These are phyloP conservation scores for Colletotrichum falcatum DNA, from an alignment of 2,329 filamentous ascomycete genomes.

Conservation along the genomic window DNA sequence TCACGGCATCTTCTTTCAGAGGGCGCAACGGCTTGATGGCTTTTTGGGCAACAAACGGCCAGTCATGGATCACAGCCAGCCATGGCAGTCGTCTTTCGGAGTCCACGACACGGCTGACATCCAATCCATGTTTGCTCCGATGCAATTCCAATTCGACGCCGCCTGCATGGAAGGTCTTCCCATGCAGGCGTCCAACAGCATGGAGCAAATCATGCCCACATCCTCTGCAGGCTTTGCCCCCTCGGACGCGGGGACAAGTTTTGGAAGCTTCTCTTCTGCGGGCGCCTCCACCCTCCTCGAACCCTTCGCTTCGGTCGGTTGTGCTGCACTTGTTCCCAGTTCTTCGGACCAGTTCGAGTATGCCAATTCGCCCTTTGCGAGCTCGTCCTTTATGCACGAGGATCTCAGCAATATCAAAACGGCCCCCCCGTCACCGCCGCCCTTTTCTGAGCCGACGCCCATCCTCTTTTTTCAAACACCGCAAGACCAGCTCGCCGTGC, in stretches of 20 bases:
- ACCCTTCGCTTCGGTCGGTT: constrained; percentile 27
- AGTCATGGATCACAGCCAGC: constrained; percentile 29
- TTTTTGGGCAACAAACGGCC: constrained; percentile 28
- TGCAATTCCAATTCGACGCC: constrained; percentile 27
- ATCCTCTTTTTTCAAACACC: constrained; percentile 24
- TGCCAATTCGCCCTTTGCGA: constrained; percentile 22
- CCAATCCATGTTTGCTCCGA: constrained; percentile 39
- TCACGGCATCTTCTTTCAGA: constrained; percentile 26
- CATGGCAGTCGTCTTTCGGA: constrained; percentile 20
- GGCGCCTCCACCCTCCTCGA: constrained; percentile 26
- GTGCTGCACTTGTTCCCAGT: constrained; percentile 16
- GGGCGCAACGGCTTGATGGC: constrained; percentile 25
- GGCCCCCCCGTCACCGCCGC: constrained; percentile 18
- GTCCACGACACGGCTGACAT: constrained; percentile 25
- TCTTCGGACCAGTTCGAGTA: constrained; percentile 31
- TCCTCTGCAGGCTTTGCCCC: constrained; percentile 28
- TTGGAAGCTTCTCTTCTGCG: constrained; percentile 39
- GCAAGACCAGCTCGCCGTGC: constrained; percentile 14
- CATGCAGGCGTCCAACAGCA: constrained; percentile 3
- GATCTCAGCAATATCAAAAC: constrained; percentile 17
- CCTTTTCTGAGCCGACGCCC: constrained; percentile 31
- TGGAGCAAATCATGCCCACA: constrained; percentile 20
- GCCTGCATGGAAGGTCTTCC: constrained; percentile 23
- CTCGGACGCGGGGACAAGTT: constrained; percentile 26
- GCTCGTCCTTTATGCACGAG: constrained; percentile 24